Percentiles rank a stretch among this genome's conserved stretches.
phyloP scores from a whole-genome alignment of 179 eudicot genomes.

The Patellifolia procumbens region DNA sequence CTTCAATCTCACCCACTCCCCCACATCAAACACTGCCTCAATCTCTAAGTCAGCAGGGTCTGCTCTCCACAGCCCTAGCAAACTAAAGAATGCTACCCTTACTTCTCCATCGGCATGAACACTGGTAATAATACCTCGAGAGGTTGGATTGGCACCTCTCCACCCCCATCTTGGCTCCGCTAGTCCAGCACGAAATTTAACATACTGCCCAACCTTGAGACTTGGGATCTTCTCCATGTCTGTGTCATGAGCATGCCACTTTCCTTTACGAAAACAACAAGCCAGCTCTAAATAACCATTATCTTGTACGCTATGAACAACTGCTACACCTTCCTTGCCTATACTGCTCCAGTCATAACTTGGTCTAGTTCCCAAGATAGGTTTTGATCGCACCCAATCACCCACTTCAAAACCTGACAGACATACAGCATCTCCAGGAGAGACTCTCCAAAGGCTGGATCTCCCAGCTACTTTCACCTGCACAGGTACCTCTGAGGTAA shows the following conservation, averaged over 20 bases:
- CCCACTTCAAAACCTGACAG: constrained; percentile 96
- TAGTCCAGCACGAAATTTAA: constrained; percentile 67
- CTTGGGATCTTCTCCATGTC: constrained; percentile 81
- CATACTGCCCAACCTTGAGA: constrained; percentile 83
- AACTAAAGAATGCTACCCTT: constrained; percentile 69
- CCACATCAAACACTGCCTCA: constrained; percentile 76
- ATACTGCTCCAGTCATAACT: constrained; percentile 93
- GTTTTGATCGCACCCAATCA: constrained; percentile 98
- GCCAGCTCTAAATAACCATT: constrained; percentile 88
- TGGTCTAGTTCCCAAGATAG: constrained; percentile 80
- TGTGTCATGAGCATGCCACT: constrained; percentile 67
- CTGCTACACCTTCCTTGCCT: constrained; percentile 88
- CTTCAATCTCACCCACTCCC: constrained; percentile 84
- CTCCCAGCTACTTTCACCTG: constrained; percentile 91
- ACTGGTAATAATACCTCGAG: constrained; percentile 74
- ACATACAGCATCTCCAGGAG: constrained; percentile 94
- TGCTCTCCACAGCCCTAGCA: constrained; percentile 83
- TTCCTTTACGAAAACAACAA: constrained; percentile 88
- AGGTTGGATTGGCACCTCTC: constrained; percentile 73
- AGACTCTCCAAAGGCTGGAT: constrained; percentile 80
- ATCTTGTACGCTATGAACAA: constrained; percentile 91
- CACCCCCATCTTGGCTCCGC: constrained; percentile 98
- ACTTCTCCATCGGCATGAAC: constrained; percentile 93
- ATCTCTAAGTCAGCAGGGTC: constrained; percentile 91
- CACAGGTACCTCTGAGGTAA: constrained; percentile 18